Percentiles rank a stretch among this genome's conserved stretches.
Evolutionary conservation across 257 asterid species (phyloP).

Genomic region (Nicotiana tabacum): DNA sequence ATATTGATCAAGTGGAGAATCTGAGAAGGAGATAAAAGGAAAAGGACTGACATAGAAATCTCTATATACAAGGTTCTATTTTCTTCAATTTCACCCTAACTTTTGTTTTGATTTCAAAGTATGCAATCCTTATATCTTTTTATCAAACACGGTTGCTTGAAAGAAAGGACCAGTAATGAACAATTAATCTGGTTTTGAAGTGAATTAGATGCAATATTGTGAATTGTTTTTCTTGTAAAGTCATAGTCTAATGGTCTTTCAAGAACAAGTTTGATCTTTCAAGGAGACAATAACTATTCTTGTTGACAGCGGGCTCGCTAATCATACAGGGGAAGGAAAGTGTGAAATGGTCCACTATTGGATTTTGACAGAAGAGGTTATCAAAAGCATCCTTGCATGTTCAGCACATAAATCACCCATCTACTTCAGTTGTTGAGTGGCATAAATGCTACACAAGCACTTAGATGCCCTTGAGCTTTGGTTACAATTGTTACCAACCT

Average conservation of each 20-base stretch:
- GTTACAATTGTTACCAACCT: neutral
- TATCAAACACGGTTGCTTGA: neutral
- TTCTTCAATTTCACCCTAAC: too few species aligned
- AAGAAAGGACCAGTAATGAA: neutral
- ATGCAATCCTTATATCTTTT: neutral
- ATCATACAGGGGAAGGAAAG: neutral
- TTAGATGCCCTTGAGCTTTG: neutral
- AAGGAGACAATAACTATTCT: neutral
- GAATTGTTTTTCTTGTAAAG: neutral
- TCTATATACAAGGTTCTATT: too few species aligned
- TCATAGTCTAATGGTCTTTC: neutral
- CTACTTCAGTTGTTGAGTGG: neutral
- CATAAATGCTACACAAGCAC: neutral
- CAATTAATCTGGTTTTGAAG: neutral
- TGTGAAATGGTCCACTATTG: neutral
- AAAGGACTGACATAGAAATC: too few species aligned
- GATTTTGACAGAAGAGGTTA: neutral
- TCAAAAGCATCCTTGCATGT: neutral
- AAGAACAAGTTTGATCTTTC: neutral
- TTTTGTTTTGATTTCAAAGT: neutral
- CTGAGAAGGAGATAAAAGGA: too few species aligned
- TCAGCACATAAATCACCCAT: neutral
- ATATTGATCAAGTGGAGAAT: too few species aligned
- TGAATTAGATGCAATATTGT: neutral
- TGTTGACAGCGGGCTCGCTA: neutral